Evolutionary conservation across 345 rosid genomes (phyloP), one percentile per base, ranked within the genome.

Genomic region (Bruguiera parviflora): DNA sequence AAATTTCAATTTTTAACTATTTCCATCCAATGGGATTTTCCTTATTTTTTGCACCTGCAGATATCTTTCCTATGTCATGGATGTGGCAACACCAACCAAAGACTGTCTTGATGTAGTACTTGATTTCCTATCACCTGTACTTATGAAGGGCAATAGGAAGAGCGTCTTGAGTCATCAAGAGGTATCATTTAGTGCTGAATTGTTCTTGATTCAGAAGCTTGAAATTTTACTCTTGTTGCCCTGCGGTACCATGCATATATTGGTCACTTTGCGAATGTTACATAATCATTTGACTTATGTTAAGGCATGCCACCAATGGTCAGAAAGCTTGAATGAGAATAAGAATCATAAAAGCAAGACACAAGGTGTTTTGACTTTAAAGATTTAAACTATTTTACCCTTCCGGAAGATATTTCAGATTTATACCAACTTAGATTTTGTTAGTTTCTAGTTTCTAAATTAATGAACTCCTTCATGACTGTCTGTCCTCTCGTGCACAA

Each of bases 51-150:
- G 53, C n/a, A 3, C 65, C 28, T 57, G 55, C 65, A 75, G 78
- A 58, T 75, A 75, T 24, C 78, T 75, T 52, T 68, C 73, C 27
- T 75, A 75, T 58, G 53, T 75, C 53, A 75, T 75, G 78, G 78
- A 75, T 75, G 78, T 75, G 58, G 78, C 73, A 10, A 75, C 78
- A 16, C 78, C 78, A 22, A 75, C 78, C 24, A 63, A 57, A 64
- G 78, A 75, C 53, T 75, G 78, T 58, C 78, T 75, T 32, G 78
- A 69, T 47, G 64, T 75, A 55, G 66, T 75, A 16, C 25, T 64
- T 75, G 73, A 75, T 32, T 35, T 75, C 20, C 27, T 75, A 21
- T 53, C 56, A 20, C 78, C 78, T 21, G 78, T 75, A 7, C 20
- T 75, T 21, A 68, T 64, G 73, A 75, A 75, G 60, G 78, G 73